Base-by-base conservation (phyloP, 2,329 filamentous ascomycete species). In the Pseudogymnoascus sp. region DNA sequence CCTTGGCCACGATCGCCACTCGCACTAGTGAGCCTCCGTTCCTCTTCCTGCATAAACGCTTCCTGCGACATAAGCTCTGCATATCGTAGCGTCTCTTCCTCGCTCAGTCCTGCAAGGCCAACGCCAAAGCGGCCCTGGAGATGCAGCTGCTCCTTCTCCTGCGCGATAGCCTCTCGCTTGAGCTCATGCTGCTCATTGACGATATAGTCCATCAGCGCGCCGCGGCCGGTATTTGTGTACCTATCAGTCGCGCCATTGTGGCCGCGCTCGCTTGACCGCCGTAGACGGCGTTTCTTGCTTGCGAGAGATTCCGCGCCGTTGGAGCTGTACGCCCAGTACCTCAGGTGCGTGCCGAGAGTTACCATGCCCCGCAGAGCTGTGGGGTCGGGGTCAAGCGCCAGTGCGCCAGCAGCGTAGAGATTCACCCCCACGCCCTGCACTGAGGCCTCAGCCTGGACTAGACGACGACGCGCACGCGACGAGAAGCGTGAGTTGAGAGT, bases 301-400 rank as follows among this genome's bases (percentile, higher is more conserved):
- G 88, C 84, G 65, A 88, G 85, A 66, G 92, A 87, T 70, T 89
- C 87, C 0, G 88, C 88, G 8, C 83, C 83, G 23, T 83, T 83
- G n/a, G 92, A 93, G 74, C 90, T 96, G 74, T 96, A 98, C 3
- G 90, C 88, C 95, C 95, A 99, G 75, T 92, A 98, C 11, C 92
- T 89, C 16, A 99, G 78, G 71, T 93, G 90, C 0, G 90, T 90
- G 10, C 95, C 95, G 61, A 96, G 86, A 0, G 93, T 89, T 1
- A 97, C 87, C 66, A 96, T 86, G 5, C 95, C 95, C 37, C 93
- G 88, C 13, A 99, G 83, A 0, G 89, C 81, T 0, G 92, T 93
- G 23, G 95, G 85, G 71, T 98, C 92, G 0, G 93, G 90, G 70
- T 99, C 95, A 1, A 99, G 81, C 66, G 83, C 88, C 63, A 98